A percentile compares a stretch with the other conserved stretches of the same genome.
Conservation (phyloP, 2,329 filamentous ascomycete species). For the Aspergillus cejpii region DNA sequence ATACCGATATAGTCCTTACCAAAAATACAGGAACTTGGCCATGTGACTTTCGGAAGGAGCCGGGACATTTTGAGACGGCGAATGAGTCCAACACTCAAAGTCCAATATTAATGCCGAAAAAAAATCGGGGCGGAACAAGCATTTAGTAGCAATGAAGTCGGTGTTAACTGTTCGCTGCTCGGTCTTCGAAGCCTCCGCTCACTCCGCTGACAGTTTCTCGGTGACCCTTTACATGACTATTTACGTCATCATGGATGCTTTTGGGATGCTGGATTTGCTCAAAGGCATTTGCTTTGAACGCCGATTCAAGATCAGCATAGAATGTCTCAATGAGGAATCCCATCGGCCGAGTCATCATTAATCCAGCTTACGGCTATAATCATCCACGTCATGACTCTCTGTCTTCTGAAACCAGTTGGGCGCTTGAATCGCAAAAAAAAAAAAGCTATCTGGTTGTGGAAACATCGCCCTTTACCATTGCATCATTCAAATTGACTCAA, state of each 20-base stretch:
- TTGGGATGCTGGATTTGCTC: too few relatives aligned
- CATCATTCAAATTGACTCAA: background rate
- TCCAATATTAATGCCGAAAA: background rate
- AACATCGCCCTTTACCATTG: too few relatives aligned
- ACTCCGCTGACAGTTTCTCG: background rate
- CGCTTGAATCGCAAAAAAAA: too few relatives aligned
- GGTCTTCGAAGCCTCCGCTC: background rate
- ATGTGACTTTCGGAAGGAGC: constrained; percentile 24
- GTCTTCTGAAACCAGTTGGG: too few relatives aligned
- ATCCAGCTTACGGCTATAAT: too few relatives aligned
- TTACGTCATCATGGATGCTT: too few relatives aligned
- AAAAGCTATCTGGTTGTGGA: too few relatives aligned
- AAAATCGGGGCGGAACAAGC: background rate
- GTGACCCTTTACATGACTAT: background rate
- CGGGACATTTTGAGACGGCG: constrained; percentile 1
- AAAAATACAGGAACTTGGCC: constrained; percentile 7
- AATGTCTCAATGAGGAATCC: too few relatives aligned
- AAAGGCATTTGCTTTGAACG: too few relatives aligned
- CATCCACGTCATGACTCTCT: too few relatives aligned
- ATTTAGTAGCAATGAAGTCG: background rate
- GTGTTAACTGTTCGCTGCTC: background rate
- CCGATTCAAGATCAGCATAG: too few relatives aligned
- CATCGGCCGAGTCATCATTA: too few relatives aligned
- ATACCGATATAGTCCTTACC: constrained; percentile 11
- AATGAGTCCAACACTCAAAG: background rate